Evolutionary conservation across 2,329 filamentous ascomycete genomes (phyloP), one percentile per base, ranked within the genome.

Genomic region (Fusarium tupiense): DNA sequence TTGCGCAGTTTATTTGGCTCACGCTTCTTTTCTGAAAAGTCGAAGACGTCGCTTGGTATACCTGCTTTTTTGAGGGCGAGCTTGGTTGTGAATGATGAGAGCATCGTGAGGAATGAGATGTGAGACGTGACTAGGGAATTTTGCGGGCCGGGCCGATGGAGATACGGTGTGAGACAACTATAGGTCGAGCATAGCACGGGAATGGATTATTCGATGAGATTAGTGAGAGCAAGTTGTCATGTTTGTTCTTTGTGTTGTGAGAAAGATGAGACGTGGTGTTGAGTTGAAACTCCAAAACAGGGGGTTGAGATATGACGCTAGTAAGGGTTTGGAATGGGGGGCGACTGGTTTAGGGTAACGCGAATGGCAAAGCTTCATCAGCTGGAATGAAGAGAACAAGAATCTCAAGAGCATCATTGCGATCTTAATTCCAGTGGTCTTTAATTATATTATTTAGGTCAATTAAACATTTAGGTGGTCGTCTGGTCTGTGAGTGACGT

Each of bases 51-150:
- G 80, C 83, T 86, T 44, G 87, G 84, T 62, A 91, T 80, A 77
- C 89, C 89, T 58, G 85, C 85, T 78, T 89, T 90, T 73, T 85
- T 88, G 74, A 91, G 83, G 69, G 88, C 89, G 72, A 90, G 81
- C 80, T 91, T 91, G 52, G 88, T 88, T 22, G 86, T 85, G 64
- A 91, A 81, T 72, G 83, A 87, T 76, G 86, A 86, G 78, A 91
- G 85, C 89, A 90, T 91, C 37, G 33, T 61, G 35, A 46, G 26
- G 44, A 46, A 37, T 52, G 47, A 40, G 77, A 81, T 50, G 24
- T 43, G 26, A 16, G 19, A 46, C 41, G 26, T 19, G 35, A n/a
- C 33, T n/a, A n/a, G 20, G 29, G 22, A 19, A 31, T 12, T 29
- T 44, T 43, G 33, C 64, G 35, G 26, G 31, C 8, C 46, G 40